Evolutionary conservation across 805 yeast species (phyloP), one percentile per base, ranked within the genome.

Genomic region (Pichia phayaonensis): DNA sequence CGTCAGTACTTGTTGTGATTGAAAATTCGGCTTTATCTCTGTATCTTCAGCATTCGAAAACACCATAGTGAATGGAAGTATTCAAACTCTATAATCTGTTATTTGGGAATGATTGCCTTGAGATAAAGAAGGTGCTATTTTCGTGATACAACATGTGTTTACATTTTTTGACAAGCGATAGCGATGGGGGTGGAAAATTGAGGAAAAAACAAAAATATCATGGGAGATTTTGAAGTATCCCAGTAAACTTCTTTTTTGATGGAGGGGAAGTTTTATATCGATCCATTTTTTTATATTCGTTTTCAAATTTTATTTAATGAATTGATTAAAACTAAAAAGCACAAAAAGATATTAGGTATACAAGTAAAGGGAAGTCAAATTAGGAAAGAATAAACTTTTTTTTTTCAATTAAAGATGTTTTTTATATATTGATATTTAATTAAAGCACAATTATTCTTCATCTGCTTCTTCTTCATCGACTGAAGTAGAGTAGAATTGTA

Each of bases 401-500:
- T 42, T 34, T 34, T 34, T 34, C 4, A 46, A 47, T 49, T 47
- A 48, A 48, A 44, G 26, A 29, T 26, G 26, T 18, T 42, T 38
- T 29, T 31, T 42, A 48, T 23, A 47, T 20, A 40, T 44, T 44
- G 22, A 43, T 23, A 42, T 39, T 39, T 46, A 49, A 46, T 44
- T 42, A 21, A 23, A 40, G 49, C 53, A 57, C 54, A 72, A 70
- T 76, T 88, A 89, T 74, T 90, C 97, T 69, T 88, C 97, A 23
- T 55, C 61, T 47, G 61, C 63, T 66, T 82, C 88, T 70, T 90
- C 97, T 69, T 90, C 96, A 67, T 87, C 81, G 66, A 76, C 92
- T 68, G 92, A 90, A 74, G 92, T 94, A 76, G 95, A 89, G 97
- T 88, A 94, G 97, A 92, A 92, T 77, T 94, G 90, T 81, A 92